These are phyloP conservation scores for Rhodotorula sp. DNA, from an alignment of 1,284 basidiomycete genomes.

Conservation along the genomic window DNA sequence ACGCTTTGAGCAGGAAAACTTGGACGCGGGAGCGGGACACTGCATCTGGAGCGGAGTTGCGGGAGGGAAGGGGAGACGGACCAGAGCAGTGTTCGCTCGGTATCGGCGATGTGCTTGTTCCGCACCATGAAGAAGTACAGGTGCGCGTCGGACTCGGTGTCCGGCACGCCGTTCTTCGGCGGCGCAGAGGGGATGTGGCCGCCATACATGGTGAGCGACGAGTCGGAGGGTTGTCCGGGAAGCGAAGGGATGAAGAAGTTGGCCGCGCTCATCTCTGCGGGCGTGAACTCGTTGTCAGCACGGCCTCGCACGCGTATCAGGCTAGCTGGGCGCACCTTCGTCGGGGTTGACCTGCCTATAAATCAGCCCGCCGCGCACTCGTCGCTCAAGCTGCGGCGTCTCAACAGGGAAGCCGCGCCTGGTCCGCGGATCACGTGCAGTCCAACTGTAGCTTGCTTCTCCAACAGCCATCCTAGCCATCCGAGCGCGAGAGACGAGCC, in stretches of 20 bases:
- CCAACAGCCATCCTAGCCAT: too few species aligned
- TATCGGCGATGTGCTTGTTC: slow-evolving; percentile 80
- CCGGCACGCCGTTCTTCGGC: slow-evolving; percentile 26
- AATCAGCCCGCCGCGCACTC: background rate
- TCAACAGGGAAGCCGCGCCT: too few species aligned
- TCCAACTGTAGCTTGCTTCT: too few species aligned
- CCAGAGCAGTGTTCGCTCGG: slow-evolving; percentile 89
- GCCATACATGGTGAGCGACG: slow-evolving; percentile 44
- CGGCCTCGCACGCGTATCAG: background rate
- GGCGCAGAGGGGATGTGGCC: slow-evolving; percentile 46
- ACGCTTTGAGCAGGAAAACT: background rate
- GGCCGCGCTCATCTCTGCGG: slow-evolving; percentile 38
- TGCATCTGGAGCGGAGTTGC: too few species aligned
- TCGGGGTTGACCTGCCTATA: slow-evolving; percentile 9
- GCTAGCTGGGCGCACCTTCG: background rate
- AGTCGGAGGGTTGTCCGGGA: slow-evolving; percentile 41
- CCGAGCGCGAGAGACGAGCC: too few species aligned
- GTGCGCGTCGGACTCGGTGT: slow-evolving; percentile 61
- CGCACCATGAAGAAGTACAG: slow-evolving; percentile 88
- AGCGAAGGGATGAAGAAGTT: slow-evolving; percentile 44
- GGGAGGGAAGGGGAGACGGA: slow-evolving; percentile 51
- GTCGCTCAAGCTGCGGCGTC: too few species aligned
- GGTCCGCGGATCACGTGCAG: too few species aligned
- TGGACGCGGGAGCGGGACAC: background rate
- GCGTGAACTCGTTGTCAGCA: background rate